Evolutionary conservation across 805 yeast species (phyloP).

Genomic region (Saturnispora sekii): DNA sequence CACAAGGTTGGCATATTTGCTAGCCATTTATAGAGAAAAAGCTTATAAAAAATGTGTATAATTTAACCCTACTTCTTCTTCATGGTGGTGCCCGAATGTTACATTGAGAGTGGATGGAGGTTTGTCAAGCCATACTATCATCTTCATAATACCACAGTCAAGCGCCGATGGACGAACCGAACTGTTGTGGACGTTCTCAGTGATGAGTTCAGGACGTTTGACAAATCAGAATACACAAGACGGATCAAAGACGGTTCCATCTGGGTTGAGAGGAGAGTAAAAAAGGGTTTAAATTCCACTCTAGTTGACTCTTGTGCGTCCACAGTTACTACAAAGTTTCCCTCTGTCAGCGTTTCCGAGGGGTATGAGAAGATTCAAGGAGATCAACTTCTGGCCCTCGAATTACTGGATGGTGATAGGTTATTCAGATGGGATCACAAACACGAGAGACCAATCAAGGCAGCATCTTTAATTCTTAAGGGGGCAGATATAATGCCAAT

Average conservation of each 20-base stretch:
- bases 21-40: constrained; percentile 59
- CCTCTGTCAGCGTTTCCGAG: neutral
- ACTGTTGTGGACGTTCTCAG: constrained; percentile 30
- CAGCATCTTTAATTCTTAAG: constrained; percentile 9
- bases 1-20: constrained; percentile 75
- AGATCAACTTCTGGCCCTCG: constrained; percentile 16
- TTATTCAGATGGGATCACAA: constrained; percentile 20
- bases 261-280: constrained; percentile 11
- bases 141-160: constrained; percentile 29
- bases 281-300: neutral
- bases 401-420: constrained; percentile 22
- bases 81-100: constrained; percentile 4
- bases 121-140: constrained; percentile 34
- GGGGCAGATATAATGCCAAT: neutral
- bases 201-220: constrained; percentile 30
- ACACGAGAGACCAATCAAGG: constrained; percentile 24
- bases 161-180: constrained; percentile 36
- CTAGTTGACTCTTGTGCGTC: neutral
- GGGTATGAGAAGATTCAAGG: constrained; percentile 22
- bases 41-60: constrained; percentile 2
- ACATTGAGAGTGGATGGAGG: constrained; percentile 6
- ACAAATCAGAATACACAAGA: constrained; percentile 16
- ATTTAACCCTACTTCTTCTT: neutral
- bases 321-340: neutral
- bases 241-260: constrained; percentile 16